Conservation (phyloP, 192 early-diverging fungal species). For the Backusella circina region DNA sequence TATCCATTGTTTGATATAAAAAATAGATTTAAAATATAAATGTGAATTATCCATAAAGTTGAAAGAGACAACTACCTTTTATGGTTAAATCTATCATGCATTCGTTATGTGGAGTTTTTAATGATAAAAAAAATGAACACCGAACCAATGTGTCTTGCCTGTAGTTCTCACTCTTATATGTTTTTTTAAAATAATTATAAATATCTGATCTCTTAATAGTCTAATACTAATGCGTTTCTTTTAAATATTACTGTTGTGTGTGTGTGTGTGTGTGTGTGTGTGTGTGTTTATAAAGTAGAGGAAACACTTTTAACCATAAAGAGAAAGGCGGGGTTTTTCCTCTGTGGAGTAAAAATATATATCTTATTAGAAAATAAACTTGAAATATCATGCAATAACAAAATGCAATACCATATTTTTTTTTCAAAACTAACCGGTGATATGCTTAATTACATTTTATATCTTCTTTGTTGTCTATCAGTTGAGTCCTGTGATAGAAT, state of each 20-base stretch:
- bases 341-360: neutral
- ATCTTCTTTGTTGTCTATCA: neutral
- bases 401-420: neutral
- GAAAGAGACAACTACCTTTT: too few species aligned
- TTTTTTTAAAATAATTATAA: too few species aligned
- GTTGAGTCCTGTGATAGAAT: neutral
- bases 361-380: neutral
- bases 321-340: neutral
- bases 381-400: neutral
- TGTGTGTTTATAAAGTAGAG: neutral
- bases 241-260: neutral
- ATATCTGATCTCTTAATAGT: too few species aligned
- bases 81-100: too few species aligned
- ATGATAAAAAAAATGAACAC: too few species aligned
- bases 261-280: neutral
- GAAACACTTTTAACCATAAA: neutral
- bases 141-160: too few species aligned
- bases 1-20: too few species aligned
- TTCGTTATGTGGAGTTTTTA: too few species aligned
- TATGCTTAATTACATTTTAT: neutral
- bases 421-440: neutral
- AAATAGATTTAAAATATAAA: too few species aligned
- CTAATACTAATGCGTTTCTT: neutral
- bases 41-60: too few species aligned
- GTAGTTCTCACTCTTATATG: too few species aligned